Base-by-base conservation (phyloP, 2,329 filamentous ascomycete genomes). In the Penicillium concentricum region DNA sequence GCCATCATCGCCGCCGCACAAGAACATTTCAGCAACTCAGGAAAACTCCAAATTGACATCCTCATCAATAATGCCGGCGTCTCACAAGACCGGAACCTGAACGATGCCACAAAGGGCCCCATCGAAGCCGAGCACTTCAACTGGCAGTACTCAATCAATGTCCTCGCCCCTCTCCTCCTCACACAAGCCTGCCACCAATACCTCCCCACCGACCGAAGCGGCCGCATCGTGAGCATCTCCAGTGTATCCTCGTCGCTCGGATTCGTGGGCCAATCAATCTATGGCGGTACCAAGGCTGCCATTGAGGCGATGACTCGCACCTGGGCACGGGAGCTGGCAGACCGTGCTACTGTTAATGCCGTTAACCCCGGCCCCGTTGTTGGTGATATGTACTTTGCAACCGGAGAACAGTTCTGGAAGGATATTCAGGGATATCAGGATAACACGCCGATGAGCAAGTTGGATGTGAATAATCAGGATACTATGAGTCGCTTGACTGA, bases 21-120 rank as follows among this genome's bases (percentile, higher is more conserved):
- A 64, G 79, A 84, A 61, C 78, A 85, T 68, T 87, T 89, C 74
- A 70, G 81, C 18, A 54, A 62, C 1, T 66, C 63, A 6, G 69
- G 75, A 57, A 78, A 79, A 54, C 84, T 91, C 70, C 84, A 87
- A 67, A 82, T 96, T 68, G 90, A 95, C 75, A 90, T 96, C 59
- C 79, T 96, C 51, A 79, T 96, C 79, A 95, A 96, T 82, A 96
- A 95, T 73, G 91, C 92, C 30, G 92, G 90, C 24, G 79, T 86
- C 1, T 77, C 81, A 9, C 72, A 70, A 22, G 74, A 79, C 62
- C 70, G 73, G 34, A 67, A 84, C 32, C 77, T 83, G 38, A 93
- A 94, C 75, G 83, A 87, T 64, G 72, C 78, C 26, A 76, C 89
- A 24, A 81, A 84, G 49, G 83, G 89, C 28, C 66, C 74, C 32